Evolutionary conservation across 768 basidiomycete species (phyloP), one percentile per base, ranked within the genome.

Genomic region (Tephrocybe sp.): DNA sequence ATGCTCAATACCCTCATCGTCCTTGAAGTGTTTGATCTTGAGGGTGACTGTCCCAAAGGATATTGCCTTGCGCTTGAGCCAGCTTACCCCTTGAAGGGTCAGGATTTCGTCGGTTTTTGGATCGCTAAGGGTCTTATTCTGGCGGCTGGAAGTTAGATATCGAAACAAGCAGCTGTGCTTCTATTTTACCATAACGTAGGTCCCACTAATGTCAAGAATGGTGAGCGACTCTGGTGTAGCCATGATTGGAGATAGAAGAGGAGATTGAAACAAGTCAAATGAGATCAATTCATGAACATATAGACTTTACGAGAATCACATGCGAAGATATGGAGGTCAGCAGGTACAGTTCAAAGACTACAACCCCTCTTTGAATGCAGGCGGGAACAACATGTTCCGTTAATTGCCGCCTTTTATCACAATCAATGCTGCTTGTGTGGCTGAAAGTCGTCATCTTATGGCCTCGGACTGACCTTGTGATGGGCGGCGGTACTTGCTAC

Each of bases 121-220:
- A 56, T 84, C 86, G 32, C 83, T 86, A 45, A 89, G 74, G 1
- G 70, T 36, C 66, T 86, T 89, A 73, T 86, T 89, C 89, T 90
- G 51, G 27, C 4, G 36, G 27, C 21, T 15, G 21, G 37, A 26
- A 30, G 38, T 43, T 1, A 35, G 9, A 38, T 37, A 44, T 7
- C 22, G 27, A 19, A 19, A 32, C 24, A 31, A 42, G 36, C 9
- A 24, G 5, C 19, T 15, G 8, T 35, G 5, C 16, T 26, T 13
- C 7, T 22, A 24, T n/a, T 46, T 4, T 59, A 88, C 87, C 81
- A 87, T 78, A 49, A 68, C 60, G 60, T 75, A 91, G 56, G 68
- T 83, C 47, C 86, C 89, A 45, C 72, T 70, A 51, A 89, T 67
- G 49, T 87, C 71, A 57, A 77, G 77, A 48, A 80, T 81, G 30